Evolutionary conservation across 2,329 filamentous ascomycete genomes (phyloP).

Genomic region (Colletotrichum endophyticum): DNA sequence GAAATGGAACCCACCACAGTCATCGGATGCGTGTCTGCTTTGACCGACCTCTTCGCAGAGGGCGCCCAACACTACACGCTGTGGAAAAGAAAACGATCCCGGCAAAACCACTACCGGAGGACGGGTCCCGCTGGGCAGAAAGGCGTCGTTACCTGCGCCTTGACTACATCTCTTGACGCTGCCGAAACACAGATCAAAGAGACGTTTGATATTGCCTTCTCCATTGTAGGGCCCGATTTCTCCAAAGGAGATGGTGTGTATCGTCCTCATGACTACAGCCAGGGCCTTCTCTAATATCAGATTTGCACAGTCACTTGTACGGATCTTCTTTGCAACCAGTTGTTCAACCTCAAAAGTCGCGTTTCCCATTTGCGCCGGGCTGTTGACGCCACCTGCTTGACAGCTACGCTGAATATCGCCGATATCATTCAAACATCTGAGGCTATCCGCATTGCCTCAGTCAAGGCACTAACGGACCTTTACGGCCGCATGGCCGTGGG

Average conservation of each 20-base stretch:
- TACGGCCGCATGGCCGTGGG: slow-evolving; percentile 38
- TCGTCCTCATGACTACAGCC: neutral
- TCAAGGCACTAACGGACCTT: slow-evolving; percentile 37
- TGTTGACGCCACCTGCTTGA: slow-evolving; percentile 15
- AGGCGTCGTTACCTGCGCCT: slow-evolving; percentile 31
- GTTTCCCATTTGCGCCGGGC: slow-evolving; percentile 29
- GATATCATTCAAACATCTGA: slow-evolving; percentile 38
- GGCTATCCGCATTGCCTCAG: slow-evolving; percentile 31
- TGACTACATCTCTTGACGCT: slow-evolving; percentile 37
- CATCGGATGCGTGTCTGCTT: slow-evolving; percentile 22
- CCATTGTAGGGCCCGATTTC: slow-evolving; percentile 39
- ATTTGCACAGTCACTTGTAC: slow-evolving; percentile 24
- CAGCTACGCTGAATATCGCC: slow-evolving; percentile 34
- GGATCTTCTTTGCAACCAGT: slow-evolving; percentile 29
- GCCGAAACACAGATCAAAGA: slow-evolving; percentile 35
- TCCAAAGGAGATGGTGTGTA: slow-evolving; percentile 37
- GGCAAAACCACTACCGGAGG: slow-evolving; percentile 36
- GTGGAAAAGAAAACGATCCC: slow-evolving; percentile 38
- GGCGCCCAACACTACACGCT: slow-evolving; percentile 30
- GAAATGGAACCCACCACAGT: slow-evolving; percentile 25
- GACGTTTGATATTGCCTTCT: slow-evolving; percentile 34
- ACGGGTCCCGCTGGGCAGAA: neutral
- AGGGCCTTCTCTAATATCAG: slow-evolving; percentile 22
- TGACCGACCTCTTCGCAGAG: slow-evolving; percentile 20
- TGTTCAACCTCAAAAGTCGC: slow-evolving; percentile 28